Conservation (phyloP, 495 filamentous ascomycete genomes). For the Platismatia glauca region DNA sequence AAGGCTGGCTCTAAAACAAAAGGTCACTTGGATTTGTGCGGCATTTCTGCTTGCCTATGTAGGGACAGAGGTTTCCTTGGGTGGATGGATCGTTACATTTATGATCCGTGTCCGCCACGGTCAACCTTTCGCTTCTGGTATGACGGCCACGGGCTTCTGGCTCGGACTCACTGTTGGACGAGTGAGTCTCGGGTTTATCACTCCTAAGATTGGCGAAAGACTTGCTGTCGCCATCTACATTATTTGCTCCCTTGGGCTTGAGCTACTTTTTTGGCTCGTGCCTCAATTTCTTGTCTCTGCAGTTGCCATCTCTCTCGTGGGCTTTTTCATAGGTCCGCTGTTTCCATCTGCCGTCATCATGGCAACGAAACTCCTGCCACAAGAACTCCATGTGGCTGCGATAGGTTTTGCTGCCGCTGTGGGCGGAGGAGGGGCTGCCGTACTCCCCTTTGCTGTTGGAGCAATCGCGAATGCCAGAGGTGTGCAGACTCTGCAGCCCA, state of each 20-base stretch:
- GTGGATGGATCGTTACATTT: conserved; percentile 61
- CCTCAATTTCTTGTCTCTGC: conserved; percentile 66
- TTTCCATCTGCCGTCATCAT: conserved; percentile 72
- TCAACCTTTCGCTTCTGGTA: conserved; percentile 46
- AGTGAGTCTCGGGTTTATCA: conserved; percentile 54
- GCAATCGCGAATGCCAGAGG: conserved; percentile 75
- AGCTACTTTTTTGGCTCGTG: conserved; percentile 58
- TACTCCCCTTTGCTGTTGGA: conserved; percentile 74
- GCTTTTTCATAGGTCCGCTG: conserved; percentile 59
- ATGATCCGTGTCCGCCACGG: conserved; percentile 53
- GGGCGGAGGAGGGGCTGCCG: conserved; percentile 66
- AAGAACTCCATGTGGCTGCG: conserved; percentile 66
- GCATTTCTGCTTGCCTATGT: conserved; percentile 74
- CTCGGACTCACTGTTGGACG: conserved; percentile 54
- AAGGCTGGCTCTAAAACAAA: conserved; percentile 46
- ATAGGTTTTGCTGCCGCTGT: conserved; percentile 80
- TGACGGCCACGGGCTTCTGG: conserved; percentile 61
- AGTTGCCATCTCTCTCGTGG: conserved; percentile 56
- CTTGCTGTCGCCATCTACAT: conserved; percentile 46
- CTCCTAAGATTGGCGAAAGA: conserved; percentile 52
- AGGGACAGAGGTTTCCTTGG: conserved; percentile 75
- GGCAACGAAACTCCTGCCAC: conserved; percentile 72
- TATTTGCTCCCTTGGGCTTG: conserved; percentile 41
- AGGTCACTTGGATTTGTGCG: conserved; percentile 67
- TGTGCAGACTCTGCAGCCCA: conserved; percentile 68